Conservation (phyloP, 768 basidiomycete species). For the Lactifluus subvellereus region DNA sequence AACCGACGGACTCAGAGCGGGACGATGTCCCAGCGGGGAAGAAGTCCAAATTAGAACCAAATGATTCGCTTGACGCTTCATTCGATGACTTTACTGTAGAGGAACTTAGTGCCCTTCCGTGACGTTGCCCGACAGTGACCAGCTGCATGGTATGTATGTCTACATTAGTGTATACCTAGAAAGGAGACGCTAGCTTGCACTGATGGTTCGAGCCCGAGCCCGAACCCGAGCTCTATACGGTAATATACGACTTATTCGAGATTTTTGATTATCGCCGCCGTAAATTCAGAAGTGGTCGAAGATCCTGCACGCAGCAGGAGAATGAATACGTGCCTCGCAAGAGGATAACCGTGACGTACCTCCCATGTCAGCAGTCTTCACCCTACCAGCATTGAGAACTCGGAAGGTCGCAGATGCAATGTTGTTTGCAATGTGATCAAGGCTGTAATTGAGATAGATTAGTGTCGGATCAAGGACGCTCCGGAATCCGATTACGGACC, state of each 20-base stretch:
- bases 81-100: slow-evolving; percentile 43
- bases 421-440: slow-evolving; percentile 88
- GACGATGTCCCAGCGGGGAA: neutral
- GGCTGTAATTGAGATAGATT: slow-evolving; percentile 40
- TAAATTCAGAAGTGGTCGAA: slow-evolving; percentile 92
- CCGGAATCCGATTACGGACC: slow-evolving; percentile 44
- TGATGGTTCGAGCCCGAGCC: neutral
- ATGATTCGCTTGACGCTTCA: slow-evolving; percentile 36
- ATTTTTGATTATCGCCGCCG: slow-evolving; percentile 83
- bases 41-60: neutral
- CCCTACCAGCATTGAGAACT: slow-evolving; percentile 82
- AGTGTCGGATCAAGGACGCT: slow-evolving; percentile 16
- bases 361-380: slow-evolving; percentile 93
- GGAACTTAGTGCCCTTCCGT: slow-evolving; percentile 21
- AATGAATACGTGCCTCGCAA: slow-evolving; percentile 6
- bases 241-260: slow-evolving; percentile 35
- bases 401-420: slow-evolving; percentile 91
- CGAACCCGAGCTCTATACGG: neutral
- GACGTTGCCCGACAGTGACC: neutral
- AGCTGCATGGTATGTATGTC: slow-evolving; percentile 6
- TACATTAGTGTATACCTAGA: slow-evolving; percentile 23
- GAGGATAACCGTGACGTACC: slow-evolving; percentile 45
- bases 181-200: neutral
- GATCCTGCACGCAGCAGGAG: slow-evolving; percentile 48
- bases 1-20: neutral